A percentile compares a stretch with the other conserved stretches of the same genome.
Conservation (phyloP, 179 eudicot genomes). For the Beta macrorhiza region DNA sequence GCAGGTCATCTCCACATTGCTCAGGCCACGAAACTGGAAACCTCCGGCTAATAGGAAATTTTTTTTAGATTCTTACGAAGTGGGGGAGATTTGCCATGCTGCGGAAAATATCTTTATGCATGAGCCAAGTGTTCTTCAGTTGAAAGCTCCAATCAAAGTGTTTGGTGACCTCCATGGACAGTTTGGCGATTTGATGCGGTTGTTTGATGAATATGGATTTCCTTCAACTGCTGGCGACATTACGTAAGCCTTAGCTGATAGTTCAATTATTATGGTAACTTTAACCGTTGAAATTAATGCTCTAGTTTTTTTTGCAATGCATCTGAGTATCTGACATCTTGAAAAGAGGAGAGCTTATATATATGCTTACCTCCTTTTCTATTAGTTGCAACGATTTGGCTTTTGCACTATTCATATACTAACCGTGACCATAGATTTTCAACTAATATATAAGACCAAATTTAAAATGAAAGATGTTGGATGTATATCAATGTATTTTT, state of each 20-base stretch:
- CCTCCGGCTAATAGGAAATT: slow-evolving; percentile 84
- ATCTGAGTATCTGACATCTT: too few species aligned
- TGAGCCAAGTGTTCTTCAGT: slow-evolving; percentile 86
- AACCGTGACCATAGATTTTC: too few species aligned
- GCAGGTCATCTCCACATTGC: slow-evolving; percentile 85
- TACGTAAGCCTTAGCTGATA: slow-evolving; percentile 45
- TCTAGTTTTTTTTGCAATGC: neutral
- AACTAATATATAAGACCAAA: too few species aligned
- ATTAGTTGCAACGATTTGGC: too few species aligned
- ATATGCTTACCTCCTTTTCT: too few species aligned
- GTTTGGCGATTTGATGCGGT: slow-evolving; percentile 90
- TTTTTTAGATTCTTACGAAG: slow-evolving; percentile 93
- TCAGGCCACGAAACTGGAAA: slow-evolving; percentile 92
- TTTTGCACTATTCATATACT: too few species aligned
- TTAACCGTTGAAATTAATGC: neutral
- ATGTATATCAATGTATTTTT: too few species aligned
- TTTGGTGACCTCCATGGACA: slow-evolving; percentile 99
- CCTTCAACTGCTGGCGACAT: slow-evolving; percentile 97
- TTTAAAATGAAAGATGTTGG: too few species aligned
- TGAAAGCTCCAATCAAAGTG: slow-evolving; percentile 92
- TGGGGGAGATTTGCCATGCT: slow-evolving; percentile 97
- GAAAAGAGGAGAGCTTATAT: too few species aligned
- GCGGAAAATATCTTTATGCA: slow-evolving; percentile 93
- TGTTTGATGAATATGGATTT: slow-evolving; percentile 95
- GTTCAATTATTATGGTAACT: neutral